phyloP scores from a whole-genome alignment of 2,329 filamentous ascomycete species.

The Xylariaceae sp. region DNA sequence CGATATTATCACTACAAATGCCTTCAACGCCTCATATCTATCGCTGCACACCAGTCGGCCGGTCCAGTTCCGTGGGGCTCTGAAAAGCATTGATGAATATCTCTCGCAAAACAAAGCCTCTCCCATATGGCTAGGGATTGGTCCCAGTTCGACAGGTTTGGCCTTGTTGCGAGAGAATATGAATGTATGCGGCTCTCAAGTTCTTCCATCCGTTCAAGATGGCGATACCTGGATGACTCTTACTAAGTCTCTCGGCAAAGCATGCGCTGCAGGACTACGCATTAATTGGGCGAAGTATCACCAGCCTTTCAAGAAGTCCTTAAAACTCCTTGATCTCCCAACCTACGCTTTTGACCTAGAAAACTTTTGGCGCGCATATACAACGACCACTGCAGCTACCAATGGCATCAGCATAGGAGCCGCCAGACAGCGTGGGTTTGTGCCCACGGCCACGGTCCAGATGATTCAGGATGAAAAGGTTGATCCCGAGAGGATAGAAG shows the following conservation, averaged over 20 bases:
- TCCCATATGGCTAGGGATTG: slow-evolving; percentile 14
- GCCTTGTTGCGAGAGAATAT: slow-evolving; percentile 8
- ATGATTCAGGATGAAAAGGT: slow-evolving; percentile 4
- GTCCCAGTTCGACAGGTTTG: slow-evolving; percentile 8
- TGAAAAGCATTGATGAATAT: slow-evolving; percentile 7
- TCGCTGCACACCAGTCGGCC: slow-evolving; percentile 17
- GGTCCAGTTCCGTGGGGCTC: slow-evolving; percentile 14
- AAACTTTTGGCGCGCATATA: slow-evolving; percentile 15
- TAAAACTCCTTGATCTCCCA: slow-evolving; percentile 15
- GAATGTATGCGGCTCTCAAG: neutral
- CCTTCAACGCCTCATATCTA: slow-evolving; percentile 21
- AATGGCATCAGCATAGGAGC: slow-evolving; percentile 5
- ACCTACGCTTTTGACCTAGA: slow-evolving; percentile 17
- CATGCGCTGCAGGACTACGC: slow-evolving; percentile 6
- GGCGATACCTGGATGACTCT: slow-evolving; percentile 7
- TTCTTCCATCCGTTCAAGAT: slow-evolving; percentile 5
- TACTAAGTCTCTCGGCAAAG: slow-evolving; percentile 8
- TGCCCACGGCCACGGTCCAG: slow-evolving; percentile 15
- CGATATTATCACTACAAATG: slow-evolving; percentile 15
- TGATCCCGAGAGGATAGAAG: slow-evolving; percentile 5
- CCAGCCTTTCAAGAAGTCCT: neutral
- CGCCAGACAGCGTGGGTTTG: neutral
- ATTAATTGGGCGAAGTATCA: slow-evolving; percentile 17
- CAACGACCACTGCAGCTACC: slow-evolving; percentile 6
- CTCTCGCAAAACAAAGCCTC: neutral